Evolutionary conservation across 1,139 yeast genomes (phyloP), one percentile per base, ranked within the genome.

Genomic region (Pichia sp.): DNA sequence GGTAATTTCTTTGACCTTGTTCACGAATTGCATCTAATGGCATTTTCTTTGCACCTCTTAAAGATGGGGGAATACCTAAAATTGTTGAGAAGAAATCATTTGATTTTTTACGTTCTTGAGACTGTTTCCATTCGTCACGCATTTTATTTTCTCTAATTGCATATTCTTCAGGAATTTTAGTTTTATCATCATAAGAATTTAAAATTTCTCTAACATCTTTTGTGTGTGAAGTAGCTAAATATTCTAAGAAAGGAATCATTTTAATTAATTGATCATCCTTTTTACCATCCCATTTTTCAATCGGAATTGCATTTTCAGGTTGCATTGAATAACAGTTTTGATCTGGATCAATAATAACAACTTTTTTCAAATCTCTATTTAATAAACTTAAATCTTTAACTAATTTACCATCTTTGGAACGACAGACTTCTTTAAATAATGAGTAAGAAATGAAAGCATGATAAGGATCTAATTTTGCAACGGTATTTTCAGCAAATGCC

Each of bases 171-270:
- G 87, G 80, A 52, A 89, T 79, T 58, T 85, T 76, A 58, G 80
- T 77, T 62, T 79, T 78, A 62, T 78, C 82, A 33, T 72, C 66
- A 72, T 84, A 95, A 4, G 96, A 80, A 60, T 77, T 75, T 64
- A 95, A 74, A 46, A 90, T 81, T 44, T 96, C 96, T 71, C 98
- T 86, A 53, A 95, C 93, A 70, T 93, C 99, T 68, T 81, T 80
- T 60, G 87, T 77, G 56, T 88, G 95, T 68, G 89, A 96, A 25
- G 96, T 87, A 19, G 97, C 99, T 58, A 93, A 73, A 74, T 89
- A 95, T 72, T 93, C 99, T 64, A 93, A 80, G 72, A 93, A 84
- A 56, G 98, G 98, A 65, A 93, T 89, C 70, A 91, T 74, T 62
- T 78, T 77, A 63, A 93, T 77, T 64, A 93, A 77, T 54, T 74